Percentiles rank a stretch among this genome's conserved stretches.
phyloP scores from a whole-genome alignment of 2,329 filamentous ascomycete genomes.

The Aspergillus niger region DNA sequence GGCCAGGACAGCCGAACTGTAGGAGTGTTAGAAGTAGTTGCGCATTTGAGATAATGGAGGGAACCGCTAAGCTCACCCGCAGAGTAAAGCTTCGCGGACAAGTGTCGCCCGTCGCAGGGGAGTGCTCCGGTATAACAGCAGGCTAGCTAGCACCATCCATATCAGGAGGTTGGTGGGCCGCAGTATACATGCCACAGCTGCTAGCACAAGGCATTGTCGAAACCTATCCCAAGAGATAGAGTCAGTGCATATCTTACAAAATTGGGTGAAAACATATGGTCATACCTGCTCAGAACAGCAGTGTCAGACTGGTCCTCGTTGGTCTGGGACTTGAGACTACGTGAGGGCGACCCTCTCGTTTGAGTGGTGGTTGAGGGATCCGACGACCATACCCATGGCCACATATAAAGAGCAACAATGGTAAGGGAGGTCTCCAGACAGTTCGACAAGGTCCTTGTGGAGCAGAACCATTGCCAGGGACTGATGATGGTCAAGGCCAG shows the following conservation, averaged over 20 bases:
- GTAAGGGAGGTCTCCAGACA: conserved; percentile 89
- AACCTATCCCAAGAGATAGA: conserved; percentile 44
- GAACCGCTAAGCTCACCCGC: conserved; percentile 43
- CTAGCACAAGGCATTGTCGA: conserved; percentile 69
- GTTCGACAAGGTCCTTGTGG: conserved; percentile 91
- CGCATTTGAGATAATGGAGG: conserved; percentile 13
- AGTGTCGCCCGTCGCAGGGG: conserved; percentile 55
- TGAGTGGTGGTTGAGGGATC: conserved; percentile 32
- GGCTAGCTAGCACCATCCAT: conserved; percentile 69
- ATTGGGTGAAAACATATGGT: background rate
- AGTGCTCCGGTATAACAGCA: conserved; percentile 51
- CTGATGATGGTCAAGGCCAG: conserved; percentile 71
- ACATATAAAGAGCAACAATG: conserved; percentile 73
- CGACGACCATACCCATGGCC: conserved; percentile 77
- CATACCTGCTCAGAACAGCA: conserved; percentile 30
- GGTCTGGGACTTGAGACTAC: background rate
- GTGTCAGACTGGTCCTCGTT: conserved; percentile 6
- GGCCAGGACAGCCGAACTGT: conserved; percentile 55
- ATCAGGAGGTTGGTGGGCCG: conserved; percentile 88
- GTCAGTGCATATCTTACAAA: background rate
- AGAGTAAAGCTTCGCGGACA: conserved; percentile 64
- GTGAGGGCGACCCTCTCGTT: background rate
- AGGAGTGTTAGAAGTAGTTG: background rate
- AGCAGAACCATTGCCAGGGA: conserved; percentile 97
- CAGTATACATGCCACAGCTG: conserved; percentile 79